Evolutionary conservation across 805 yeast species (phyloP), one percentile per base, ranked within the genome.

Genomic region (Hanseniaspora taiwanica): DNA sequence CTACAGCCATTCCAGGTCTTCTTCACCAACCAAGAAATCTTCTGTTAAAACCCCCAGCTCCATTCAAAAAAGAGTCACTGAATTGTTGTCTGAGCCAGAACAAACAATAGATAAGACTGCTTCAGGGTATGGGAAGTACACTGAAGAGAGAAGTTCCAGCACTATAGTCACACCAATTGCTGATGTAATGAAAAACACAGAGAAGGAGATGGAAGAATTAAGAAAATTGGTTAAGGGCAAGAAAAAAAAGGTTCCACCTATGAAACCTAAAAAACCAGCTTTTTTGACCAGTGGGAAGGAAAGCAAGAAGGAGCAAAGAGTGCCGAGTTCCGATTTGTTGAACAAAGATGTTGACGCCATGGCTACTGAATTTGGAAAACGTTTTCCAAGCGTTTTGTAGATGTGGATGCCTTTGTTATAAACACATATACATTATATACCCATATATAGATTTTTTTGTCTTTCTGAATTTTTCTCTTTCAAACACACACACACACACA

Each of bases 121-220:
- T 0, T 58, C 66, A 4, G 95, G 95, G 0, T 85, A 86, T 56
- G 95, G 95, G 6, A 74, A 74, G 53, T 82, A 71, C 53, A 76
- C 87, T 0, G 78, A 69, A 37, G 21, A 6, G 47, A 49, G 51
- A 21, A 50, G 52, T 18, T 52, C 51, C 48, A 58, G 54, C 33
- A 56, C 29, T 20, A 43, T 35, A 3, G 27, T 37, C 21, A 43
- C 37, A 32, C 42, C 36, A 14, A 36, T 46, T 8, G 36, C 31
- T 29, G 41, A 24, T 34, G 23, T 27, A 44, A 46, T 32, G 46
- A 44, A n/a, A 40, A 44, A 17, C 40, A 46, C 29, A 13, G 16
- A 40, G 10, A 8, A 21, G 12, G 10, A 25, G n/a, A 13, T 19
- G n/a, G 21, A 21, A 13, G 36, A 12, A 17, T 18, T 36, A 29